phyloP scores from a whole-genome alignment of 176 grass and related monocot species.

The Triticum aestivum region DNA sequence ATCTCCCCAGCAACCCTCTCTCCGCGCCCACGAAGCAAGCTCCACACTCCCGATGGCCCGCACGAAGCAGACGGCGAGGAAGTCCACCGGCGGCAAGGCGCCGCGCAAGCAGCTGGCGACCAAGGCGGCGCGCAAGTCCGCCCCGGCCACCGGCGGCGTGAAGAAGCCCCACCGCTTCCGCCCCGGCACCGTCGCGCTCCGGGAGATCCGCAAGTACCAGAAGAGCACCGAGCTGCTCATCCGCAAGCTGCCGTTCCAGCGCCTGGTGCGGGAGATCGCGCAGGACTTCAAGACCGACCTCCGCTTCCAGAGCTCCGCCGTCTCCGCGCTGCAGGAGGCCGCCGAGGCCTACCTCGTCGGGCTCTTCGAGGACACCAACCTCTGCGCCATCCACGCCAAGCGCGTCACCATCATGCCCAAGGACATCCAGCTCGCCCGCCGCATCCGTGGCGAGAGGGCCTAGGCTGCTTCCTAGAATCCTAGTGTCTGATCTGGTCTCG shows the following conservation, averaged over 20 bases:
- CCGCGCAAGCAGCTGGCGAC: constrained; percentile 63
- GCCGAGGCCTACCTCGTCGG: constrained; percentile 64
- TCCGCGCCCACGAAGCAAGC: neutral
- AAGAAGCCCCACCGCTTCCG: constrained; percentile 81
- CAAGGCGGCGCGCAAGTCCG: constrained; percentile 64
- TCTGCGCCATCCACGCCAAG: constrained; percentile 80
- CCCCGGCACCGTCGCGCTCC: constrained; percentile 65
- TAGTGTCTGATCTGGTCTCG: too few relatives aligned
- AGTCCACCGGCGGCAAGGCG: constrained; percentile 70
- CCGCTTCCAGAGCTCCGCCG: constrained; percentile 74
- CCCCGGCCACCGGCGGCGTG: constrained; percentile 56
- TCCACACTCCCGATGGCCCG: constrained; percentile 36
- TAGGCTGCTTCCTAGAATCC: neutral
- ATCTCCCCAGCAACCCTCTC: neutral
- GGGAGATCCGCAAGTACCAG: constrained; percentile 80
- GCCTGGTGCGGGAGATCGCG: constrained; percentile 59
- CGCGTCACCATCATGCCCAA: constrained; percentile 83
- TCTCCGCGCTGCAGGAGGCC: constrained; percentile 65
- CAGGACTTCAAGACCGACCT: constrained; percentile 80
- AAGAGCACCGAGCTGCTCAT: constrained; percentile 82
- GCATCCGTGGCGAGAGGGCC: constrained; percentile 65
- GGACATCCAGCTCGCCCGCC: constrained; percentile 61
- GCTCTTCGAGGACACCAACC: constrained; percentile 75
- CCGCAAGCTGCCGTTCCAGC: constrained; percentile 73
- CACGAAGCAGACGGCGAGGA: constrained; percentile 69